Percentiles rank a stretch among this genome's conserved stretches.
These are phyloP conservation scores for Leccinum variicolor DNA, from an alignment of 768 basidiomycete genomes.

Conservation along the genomic window DNA sequence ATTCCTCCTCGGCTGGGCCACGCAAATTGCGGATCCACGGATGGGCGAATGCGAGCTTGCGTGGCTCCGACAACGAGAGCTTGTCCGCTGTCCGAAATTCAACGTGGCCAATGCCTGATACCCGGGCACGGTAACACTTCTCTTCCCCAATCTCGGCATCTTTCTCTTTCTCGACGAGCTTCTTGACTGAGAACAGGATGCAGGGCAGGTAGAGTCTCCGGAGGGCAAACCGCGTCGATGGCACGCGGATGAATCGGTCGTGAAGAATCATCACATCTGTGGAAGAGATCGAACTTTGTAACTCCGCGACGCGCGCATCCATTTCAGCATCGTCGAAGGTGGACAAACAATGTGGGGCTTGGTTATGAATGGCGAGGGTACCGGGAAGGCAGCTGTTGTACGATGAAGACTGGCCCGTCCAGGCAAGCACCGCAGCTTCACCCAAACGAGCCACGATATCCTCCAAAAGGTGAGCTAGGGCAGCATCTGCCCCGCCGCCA, in stretches of 20 bases:
- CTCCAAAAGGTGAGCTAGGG: constrained; percentile 10
- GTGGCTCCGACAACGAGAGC: background rate
- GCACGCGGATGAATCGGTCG: background rate
- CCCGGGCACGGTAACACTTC: background rate
- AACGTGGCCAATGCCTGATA: background rate
- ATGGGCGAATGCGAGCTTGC: constrained; percentile 2
- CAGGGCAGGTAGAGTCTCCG: constrained; percentile 8
- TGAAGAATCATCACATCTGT: background rate
- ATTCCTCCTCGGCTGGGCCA: background rate
- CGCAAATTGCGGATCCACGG: constrained; percentile 13
- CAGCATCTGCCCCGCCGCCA: background rate
- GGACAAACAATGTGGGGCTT: background rate
- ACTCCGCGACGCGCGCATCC: background rate
- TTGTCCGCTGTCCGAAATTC: constrained; percentile 1
- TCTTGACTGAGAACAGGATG: constrained; percentile 4
- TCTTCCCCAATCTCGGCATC: background rate
- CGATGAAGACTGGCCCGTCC: constrained; percentile 5
- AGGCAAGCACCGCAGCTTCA: constrained; percentile 5
- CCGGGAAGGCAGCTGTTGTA: constrained; percentile 14
- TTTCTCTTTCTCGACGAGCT: background rate
- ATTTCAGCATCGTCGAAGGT: background rate
- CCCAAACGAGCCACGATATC: constrained; percentile 5
- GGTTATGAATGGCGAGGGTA: background rate
- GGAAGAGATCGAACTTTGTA: background rate
- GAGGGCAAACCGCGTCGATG: background rate